phyloP scores from a whole-genome alignment of 2,329 filamentous ascomycete genomes.

The Colletotrichum truncatum region DNA sequence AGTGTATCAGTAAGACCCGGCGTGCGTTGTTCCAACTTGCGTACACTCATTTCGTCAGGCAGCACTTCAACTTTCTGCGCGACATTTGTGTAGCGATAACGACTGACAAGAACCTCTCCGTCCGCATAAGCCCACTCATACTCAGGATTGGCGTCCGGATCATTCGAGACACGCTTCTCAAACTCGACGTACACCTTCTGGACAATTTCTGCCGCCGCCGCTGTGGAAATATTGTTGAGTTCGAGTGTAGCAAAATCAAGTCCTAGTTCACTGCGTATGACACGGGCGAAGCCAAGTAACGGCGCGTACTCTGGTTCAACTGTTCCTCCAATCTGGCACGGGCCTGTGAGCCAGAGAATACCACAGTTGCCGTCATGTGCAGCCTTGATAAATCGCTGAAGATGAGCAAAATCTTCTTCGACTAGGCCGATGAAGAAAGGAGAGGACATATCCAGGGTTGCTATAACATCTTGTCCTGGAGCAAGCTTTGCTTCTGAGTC shows the following conservation, averaged over 20 bases:
- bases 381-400: slow-evolving; percentile 22
- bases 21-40: background rate
- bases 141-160: slow-evolving; percentile 32
- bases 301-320: slow-evolving; percentile 30
- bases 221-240: background rate
- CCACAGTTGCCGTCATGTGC: background rate
- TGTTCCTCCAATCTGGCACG: background rate
- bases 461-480: slow-evolving; percentile 34
- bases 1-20: background rate
- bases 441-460: background rate
- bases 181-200: background rate
- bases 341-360: slow-evolving; percentile 15
- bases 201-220: background rate
- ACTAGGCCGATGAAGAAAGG: background rate
- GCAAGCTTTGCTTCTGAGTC: slow-evolving; percentile 5
- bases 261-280: slow-evolving; percentile 32
- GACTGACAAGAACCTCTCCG: slow-evolving; percentile 35
- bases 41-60: background rate
- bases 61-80: slow-evolving; percentile 30
- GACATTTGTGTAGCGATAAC: slow-evolving; percentile 32
- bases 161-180: slow-evolving; percentile 1
- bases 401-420: slow-evolving; percentile 19
- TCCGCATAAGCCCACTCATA: slow-evolving; percentile 41
- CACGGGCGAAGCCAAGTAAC: slow-evolving; percentile 31
- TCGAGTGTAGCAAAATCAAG: slow-evolving; percentile 4